These are phyloP conservation scores for Fusarium protoensiforme DNA, from an alignment of 2,329 filamentous ascomycete species.

Conservation along the genomic window DNA sequence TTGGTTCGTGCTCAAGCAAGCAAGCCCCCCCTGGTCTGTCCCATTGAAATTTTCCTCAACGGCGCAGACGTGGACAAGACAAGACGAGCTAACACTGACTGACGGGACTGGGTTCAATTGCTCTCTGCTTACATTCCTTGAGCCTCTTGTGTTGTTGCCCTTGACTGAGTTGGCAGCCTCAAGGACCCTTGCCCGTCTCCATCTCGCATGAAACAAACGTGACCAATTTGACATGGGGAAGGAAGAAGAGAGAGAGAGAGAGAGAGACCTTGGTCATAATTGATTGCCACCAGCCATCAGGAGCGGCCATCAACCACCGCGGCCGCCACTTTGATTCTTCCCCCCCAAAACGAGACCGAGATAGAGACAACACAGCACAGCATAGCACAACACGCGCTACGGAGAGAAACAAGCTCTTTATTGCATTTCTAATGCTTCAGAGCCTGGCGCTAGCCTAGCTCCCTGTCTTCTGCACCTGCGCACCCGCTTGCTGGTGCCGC, in stretches of 20 bases:
- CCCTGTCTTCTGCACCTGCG: not conserved
- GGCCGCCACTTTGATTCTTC: conserved; percentile 9
- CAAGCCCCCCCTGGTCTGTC: not conserved
- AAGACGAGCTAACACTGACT: not conserved
- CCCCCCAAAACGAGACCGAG: not conserved
- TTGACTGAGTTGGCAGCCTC: conserved; percentile 4
- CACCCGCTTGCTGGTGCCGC: not conserved
- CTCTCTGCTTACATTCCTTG: not conserved
- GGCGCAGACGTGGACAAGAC: too few relatives aligned
- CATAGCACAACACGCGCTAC: not conserved
- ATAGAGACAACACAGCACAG: not conserved
- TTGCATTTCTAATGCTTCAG: not conserved
- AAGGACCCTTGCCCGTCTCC: conserved; percentile 22
- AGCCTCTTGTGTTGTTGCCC: not conserved
- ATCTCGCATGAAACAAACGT: conserved; percentile 24
- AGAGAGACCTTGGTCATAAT: not conserved
- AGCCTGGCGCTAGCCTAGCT: not conserved
- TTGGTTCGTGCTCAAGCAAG: not conserved
- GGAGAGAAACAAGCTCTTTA: not conserved
- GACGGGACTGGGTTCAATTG: not conserved
- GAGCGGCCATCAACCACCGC: conserved; percentile 28
- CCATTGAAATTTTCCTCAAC: conserved; percentile 3
- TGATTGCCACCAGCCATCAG: not conserved
- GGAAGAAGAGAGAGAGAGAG: not conserved
- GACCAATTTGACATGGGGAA: conserved; percentile 5